These are phyloP conservation scores for Geranium incanum DNA, from an alignment of 441 rosid species.

Conservation along the genomic window DNA sequence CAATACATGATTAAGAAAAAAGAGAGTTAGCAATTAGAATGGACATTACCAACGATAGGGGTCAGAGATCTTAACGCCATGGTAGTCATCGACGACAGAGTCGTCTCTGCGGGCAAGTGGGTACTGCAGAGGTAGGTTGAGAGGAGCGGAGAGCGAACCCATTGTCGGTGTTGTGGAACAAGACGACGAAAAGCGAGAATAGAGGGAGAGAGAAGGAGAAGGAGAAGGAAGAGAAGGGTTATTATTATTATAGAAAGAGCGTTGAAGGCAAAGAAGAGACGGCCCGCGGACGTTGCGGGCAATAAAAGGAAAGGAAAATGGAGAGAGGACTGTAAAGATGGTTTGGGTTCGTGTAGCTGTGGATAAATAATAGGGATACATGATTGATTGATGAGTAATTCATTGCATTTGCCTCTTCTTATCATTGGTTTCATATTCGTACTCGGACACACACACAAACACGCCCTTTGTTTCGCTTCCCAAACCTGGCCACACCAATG, in stretches of 20 bases:
- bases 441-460: too few relatives aligned
- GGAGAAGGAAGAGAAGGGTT: neutral
- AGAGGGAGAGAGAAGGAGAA: neutral
- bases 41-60: slow-evolving; percentile 73
- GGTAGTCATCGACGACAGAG: slow-evolving; percentile 62
- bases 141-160: slow-evolving; percentile 50
- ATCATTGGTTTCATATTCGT: too few relatives aligned
- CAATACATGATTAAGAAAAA: neutral
- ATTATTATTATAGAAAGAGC: neutral
- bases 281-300: slow-evolving; percentile 4
- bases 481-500: too few relatives aligned
- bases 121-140: slow-evolving; percentile 35
- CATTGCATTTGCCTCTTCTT: too few relatives aligned
- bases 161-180: slow-evolving; percentile 23
- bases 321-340: neutral
- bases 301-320: neutral
- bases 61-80: slow-evolving; percentile 62
- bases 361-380: neutral
- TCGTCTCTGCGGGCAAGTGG: slow-evolving; percentile 67
- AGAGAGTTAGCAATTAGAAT: neutral
- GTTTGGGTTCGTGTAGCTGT: neutral
- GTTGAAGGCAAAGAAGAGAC: neutral
- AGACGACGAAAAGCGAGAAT: neutral
- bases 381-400: too few relatives aligned
- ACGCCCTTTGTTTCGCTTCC: too few relatives aligned